Base-by-base conservation (phyloP, 2,329 filamentous ascomycete species). In the Neodidymelliopsis sp. region DNA sequence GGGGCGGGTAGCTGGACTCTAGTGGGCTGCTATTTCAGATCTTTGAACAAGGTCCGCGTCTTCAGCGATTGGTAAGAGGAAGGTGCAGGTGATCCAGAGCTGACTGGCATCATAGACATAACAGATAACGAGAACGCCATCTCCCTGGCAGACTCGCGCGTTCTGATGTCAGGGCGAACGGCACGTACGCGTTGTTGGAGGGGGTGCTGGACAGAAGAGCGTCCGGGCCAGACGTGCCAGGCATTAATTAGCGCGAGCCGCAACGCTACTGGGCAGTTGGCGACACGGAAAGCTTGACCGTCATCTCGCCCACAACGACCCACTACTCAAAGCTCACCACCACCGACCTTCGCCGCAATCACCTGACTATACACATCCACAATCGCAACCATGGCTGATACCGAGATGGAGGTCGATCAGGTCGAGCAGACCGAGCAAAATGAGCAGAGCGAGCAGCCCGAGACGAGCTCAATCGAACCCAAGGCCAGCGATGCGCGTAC, bases 401-500 rank as follows among this genome's bases (percentile, higher is more conserved):
- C 65, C 6, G 73, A 76, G 63, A 79, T 79, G 76, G 76, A 79
- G 11, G 62, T 78, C 30, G 70, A 73, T 53, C 69, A 63, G 47
- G 66, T 74, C 37, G 48, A 50, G 34, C 24, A 27, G 24, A 12
- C 12, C 12, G 30, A 34, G 30, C 30, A 8, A 11, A 9, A 16
- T 9, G 68, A 71, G 49, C 67, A 60, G 40, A 60, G 62, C 15
- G 74, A 75, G 56, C 66, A 59, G 31, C 59, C 53, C 13, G 75
- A 76, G 59, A 33, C 35, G 61, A 47, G 70, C 36, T 62, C 71
- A 44, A 65, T 74, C 44, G 75, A 78, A 52, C 71, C 75, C 62
- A 82, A 83, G 64, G 78, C 83, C 56, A 77, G 78, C 63, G 84
- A 88, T 66, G 88, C 90, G 80, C 84, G 85, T 65, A 92, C 89